Evolutionary conservation across 2,329 filamentous ascomycete genomes (phyloP), one percentile per base, ranked within the genome.

Genomic region (Aureobasidium subglaciale): DNA sequence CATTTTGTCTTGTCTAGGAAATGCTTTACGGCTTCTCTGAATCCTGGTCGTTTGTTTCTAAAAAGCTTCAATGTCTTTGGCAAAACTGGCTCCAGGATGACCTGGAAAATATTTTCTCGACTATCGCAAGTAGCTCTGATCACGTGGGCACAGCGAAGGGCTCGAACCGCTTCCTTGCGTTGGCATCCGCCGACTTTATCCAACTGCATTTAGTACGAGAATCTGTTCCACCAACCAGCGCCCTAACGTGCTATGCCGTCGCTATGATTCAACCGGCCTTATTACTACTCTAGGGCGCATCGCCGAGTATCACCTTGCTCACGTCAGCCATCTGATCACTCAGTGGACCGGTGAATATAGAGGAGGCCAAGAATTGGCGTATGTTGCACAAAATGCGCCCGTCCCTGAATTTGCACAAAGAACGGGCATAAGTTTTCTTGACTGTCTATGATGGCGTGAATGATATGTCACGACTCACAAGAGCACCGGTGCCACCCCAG

Each of bases 71-170:
- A 15, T 29, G 46, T 38, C 29, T 50, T 32, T 20, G 5, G 15
- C 20, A 38, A 38, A 37, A 37, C 24, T 50, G 46, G 18, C 22
- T 40, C 25, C 16, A 40, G n/a, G 48, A 52, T 29, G 48, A 35
- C n/a, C 35, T 52, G 35, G 35, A 52, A 52, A 52, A 52, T 52
- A 40, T 52, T 52, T 52, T 52, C 48, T 52, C 48, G 25, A 30
- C 48, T 25, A 24, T 48, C 20, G 43, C 41, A 29, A 6, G 18
- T n/a, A 35, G 20, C 43, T 48, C 30, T 7, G 9, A 13, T 29
- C 32, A 50, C 46, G 32, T 38, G 46, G n/a, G n/a, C n/a, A n/a
- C n/a, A n/a, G n/a, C n/a, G n/a, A n/a, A n/a, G n/a, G n/a, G n/a
- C n/a, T n/a, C n/a, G n/a, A n/a, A 40, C 37, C n/a, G 7, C 16